Conservation (phyloP, 164 flowering plant genomes). For the Vitis vinifera region DNA sequence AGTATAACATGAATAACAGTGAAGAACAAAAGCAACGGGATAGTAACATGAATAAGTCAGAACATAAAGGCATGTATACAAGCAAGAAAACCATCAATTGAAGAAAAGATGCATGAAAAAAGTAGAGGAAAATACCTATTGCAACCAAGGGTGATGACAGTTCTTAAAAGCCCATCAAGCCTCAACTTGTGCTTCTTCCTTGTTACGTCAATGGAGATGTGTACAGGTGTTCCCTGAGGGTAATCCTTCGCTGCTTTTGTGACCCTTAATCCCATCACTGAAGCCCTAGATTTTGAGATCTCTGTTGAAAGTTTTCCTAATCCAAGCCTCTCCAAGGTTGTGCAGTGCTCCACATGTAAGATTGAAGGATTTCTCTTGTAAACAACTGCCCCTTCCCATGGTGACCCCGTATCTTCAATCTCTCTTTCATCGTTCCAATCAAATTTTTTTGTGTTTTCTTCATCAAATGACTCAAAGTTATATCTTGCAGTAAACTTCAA, state of each 20-base stretch:
- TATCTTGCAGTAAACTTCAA: conserved; percentile 4
- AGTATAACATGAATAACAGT: too few species aligned
- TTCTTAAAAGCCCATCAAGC: conserved; percentile 80
- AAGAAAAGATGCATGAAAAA: neutral
- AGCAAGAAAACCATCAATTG: neutral
- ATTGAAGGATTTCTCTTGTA: conserved; percentile 65
- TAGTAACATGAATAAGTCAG: too few species aligned
- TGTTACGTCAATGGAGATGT: conserved; percentile 75
- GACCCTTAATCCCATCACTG: conserved; percentile 75
- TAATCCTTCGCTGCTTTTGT: conserved; percentile 75
- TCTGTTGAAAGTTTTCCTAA: conserved; percentile 63
- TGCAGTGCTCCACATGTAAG: conserved; percentile 82
- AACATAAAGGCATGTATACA: too few species aligned
- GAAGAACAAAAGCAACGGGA: too few species aligned
- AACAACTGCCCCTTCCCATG: conserved; percentile 93
- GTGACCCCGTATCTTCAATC: conserved; percentile 42
- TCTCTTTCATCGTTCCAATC: conserved; percentile 37
- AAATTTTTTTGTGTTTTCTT: conserved; percentile 8
- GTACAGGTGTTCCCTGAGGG: conserved; percentile 83
- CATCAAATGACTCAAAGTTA: conserved; percentile 4
- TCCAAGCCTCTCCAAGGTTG: conserved; percentile 92
- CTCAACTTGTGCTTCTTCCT: conserved; percentile 69
- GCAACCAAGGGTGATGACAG: conserved; percentile 79
- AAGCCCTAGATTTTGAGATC: conserved; percentile 68
- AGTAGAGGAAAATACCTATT: conserved; percentile 47